Percentiles rank a stretch among this genome's conserved stretches.
Conservation (phyloP, 257 asterid genomes). For the Forsythia viridissima region DNA sequence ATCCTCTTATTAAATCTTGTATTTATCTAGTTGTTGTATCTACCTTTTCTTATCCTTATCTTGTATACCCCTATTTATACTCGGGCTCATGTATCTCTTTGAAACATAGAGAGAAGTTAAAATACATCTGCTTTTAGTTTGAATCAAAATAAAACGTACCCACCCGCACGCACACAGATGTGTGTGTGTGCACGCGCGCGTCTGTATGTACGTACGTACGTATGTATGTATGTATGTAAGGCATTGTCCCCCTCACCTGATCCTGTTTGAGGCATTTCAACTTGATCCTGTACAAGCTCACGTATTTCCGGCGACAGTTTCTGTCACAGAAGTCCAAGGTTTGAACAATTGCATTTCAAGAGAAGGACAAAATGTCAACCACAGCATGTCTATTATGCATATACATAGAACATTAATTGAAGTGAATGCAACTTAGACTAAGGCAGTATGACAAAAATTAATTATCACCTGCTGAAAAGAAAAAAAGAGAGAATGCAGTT, state of each 20-base stretch:
- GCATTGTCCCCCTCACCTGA: slow-evolving; percentile 52
- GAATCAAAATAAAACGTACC: not conserved
- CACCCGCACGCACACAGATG: not conserved
- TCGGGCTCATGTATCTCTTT: too few species aligned
- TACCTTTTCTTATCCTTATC: too few species aligned
- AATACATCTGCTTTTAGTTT: not conserved
- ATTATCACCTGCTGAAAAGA: not conserved
- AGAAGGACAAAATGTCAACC: slow-evolving; percentile 10
- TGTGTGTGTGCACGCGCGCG: not conserved
- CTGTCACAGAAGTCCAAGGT: slow-evolving; percentile 44
- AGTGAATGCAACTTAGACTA: not conserved
- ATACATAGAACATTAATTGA: not conserved
- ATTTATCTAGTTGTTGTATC: too few species aligned
- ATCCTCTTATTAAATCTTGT: too few species aligned
- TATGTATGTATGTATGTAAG: too few species aligned
- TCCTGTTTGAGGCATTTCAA: slow-evolving; percentile 77
- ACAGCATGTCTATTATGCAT: not conserved
- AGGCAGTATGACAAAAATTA: not conserved
- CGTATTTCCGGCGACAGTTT: slow-evolving; percentile 73
- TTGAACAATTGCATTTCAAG: slow-evolving; percentile 16
- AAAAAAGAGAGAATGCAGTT: not conserved
- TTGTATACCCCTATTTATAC: too few species aligned
- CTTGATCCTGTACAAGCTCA: slow-evolving; percentile 78
- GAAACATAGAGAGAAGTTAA: too few species aligned
- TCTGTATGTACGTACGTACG: not conserved